Percentiles rank a stretch among this genome's conserved stretches.
phyloP scores from a whole-genome alignment of 2,329 filamentous ascomycete species.

The Lecanicillium sp. region DNA sequence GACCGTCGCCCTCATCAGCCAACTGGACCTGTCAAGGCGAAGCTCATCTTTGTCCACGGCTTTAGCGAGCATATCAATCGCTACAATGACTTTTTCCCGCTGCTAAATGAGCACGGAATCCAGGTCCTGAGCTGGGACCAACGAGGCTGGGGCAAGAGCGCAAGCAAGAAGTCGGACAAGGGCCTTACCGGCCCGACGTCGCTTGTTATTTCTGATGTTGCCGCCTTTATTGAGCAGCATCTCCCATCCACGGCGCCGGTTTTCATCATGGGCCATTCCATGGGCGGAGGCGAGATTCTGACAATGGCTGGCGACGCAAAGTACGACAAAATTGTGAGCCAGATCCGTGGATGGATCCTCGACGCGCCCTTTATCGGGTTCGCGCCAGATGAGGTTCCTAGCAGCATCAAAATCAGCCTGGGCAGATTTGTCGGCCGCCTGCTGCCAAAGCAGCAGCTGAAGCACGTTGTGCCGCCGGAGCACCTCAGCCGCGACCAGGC shows the following conservation, averaged over 20 bases:
- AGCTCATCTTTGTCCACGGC: slow-evolving; percentile 77
- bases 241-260: slow-evolving; percentile 51
- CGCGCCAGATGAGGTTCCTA: slow-evolving; percentile 56
- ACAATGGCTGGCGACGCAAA: slow-evolving; percentile 44
- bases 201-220: slow-evolving; percentile 70
- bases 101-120: slow-evolving; percentile 63
- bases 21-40: slow-evolving; percentile 52
- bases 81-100: slow-evolving; percentile 68
- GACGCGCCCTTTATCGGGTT: slow-evolving; percentile 77
- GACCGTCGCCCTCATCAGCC: slow-evolving; percentile 33
- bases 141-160: slow-evolving; percentile 78
- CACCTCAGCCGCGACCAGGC: slow-evolving; percentile 61
- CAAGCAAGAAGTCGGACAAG: slow-evolving; percentile 49
- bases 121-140: slow-evolving; percentile 76
- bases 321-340: slow-evolving; percentile 46
- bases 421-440: slow-evolving; percentile 63
- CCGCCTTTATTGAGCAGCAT: slow-evolving; percentile 60
- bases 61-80: slow-evolving; percentile 80
- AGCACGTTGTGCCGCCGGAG: slow-evolving; percentile 55
- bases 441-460: slow-evolving; percentile 59
- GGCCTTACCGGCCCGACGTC: slow-evolving; percentile 69
- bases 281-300: slow-evolving; percentile 77
- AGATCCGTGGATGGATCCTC: slow-evolving; percentile 65
- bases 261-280: slow-evolving; percentile 85
- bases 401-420: slow-evolving; percentile 50